Evolutionary conservation across 2,329 filamentous ascomycete genomes (phyloP), one percentile per base, ranked within the genome.

Genomic region (Shiraia bambusicola): DNA sequence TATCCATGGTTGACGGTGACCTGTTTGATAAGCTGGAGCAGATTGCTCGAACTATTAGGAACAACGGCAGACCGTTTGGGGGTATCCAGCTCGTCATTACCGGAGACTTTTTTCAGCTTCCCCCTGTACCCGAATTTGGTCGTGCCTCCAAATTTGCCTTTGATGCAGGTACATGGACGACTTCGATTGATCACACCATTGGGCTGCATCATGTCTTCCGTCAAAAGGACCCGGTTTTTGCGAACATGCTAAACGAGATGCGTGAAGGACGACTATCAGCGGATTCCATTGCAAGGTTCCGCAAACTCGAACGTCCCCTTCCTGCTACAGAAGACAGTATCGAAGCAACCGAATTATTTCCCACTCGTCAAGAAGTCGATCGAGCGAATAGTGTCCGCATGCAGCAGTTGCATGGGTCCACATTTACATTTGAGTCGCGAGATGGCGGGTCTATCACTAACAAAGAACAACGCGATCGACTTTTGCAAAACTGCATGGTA

Each of bases 1-100:
- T 98, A 3, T 97, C 93, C 10, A 98, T 98, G 94, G 91, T 98
- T 4, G 93, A 98, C 58, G 93, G 89, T 1, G 91, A 96, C 25
- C 76, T 98, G 0, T 98, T 97, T 54, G 93, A 98, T 73, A 98
- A 98, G 68, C 78, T 98, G 13, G 90, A 94, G 48, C 81, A 87
- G 47, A 87, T 98, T 53, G 92, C 91, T 11, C 81, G 92, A 41
- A 82, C 77, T 3, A 83, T 98, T 48, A 83, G 91, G 39, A 95
- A 94, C 63, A 96, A 95, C 56, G 91, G 88, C 8, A 81, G 88
- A 8, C 87, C 93, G 0, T 98, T 95, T 75, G 94, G 93, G 40
- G 93, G 93, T 4, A 97, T 98, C 32, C 93, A 98, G 56, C 78
- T 98, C 22, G 81, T 98, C 42, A 88, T 98, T 45, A 98, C 93